Conservation (phyloP, 768 basidiomycete genomes). For the Zangia roseola region DNA sequence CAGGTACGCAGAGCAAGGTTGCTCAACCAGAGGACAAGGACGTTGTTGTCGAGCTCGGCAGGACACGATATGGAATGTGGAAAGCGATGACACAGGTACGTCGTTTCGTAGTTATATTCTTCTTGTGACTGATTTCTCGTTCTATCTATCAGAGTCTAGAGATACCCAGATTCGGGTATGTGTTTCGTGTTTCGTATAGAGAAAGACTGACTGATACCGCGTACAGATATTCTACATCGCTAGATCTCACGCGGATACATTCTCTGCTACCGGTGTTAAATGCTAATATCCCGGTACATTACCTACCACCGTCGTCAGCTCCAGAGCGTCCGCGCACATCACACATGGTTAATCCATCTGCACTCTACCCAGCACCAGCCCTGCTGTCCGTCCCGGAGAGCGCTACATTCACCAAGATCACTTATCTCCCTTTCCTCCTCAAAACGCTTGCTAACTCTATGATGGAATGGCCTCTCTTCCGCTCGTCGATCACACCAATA, state of each 20-base stretch:
- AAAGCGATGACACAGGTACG: slow-evolving; percentile 82
- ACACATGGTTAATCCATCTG: slow-evolving; percentile 37
- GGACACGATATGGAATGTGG: slow-evolving; percentile 85
- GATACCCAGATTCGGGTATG: slow-evolving; percentile 82
- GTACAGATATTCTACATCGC: slow-evolving; percentile 63
- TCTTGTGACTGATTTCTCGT: not conserved
- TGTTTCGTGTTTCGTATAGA: not conserved
- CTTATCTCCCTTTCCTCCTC: slow-evolving; percentile 80
- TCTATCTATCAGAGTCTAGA: slow-evolving; percentile 60
- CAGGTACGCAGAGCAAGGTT: not conserved
- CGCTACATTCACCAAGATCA: slow-evolving; percentile 63
- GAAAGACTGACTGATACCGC: slow-evolving; percentile 1
- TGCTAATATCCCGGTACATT: slow-evolving; percentile 63
- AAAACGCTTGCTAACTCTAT: slow-evolving; percentile 81
- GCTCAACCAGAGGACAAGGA: slow-evolving; percentile 36
- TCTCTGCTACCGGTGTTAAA: slow-evolving; percentile 62
- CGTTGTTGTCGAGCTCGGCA: slow-evolving; percentile 65
- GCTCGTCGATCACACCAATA: slow-evolving; percentile 62
- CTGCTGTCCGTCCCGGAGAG: slow-evolving; percentile 46
- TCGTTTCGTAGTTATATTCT: not conserved
- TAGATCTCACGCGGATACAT: slow-evolving; percentile 74
- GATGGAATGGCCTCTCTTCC: slow-evolving; percentile 83
- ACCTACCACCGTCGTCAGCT: slow-evolving; percentile 41
- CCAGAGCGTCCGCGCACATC: slow-evolving; percentile 21
- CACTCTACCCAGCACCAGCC: slow-evolving; percentile 39